Percentiles rank a stretch among this genome's conserved stretches.
These are phyloP conservation scores for Yamadazyma conglobata DNA, from an alignment of 1,139 yeast genomes.

Conservation along the genomic window DNA sequence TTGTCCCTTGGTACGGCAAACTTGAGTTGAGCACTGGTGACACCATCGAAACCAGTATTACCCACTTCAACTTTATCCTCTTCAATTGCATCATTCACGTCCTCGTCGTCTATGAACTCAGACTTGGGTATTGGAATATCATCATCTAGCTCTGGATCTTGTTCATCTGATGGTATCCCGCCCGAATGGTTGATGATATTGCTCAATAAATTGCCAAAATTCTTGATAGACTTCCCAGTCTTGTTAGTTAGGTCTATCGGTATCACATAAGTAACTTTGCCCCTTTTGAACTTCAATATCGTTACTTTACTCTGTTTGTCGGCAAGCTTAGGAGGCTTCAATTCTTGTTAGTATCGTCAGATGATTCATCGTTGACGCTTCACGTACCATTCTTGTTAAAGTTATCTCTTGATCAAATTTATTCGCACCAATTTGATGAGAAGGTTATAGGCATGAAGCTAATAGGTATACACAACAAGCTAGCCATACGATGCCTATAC, in stretches of 20 bases:
- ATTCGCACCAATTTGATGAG: too few relatives aligned
- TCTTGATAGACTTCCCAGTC: slow-evolving; percentile 18
- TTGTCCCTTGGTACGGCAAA: slow-evolving; percentile 44
- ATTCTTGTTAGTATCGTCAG: slow-evolving; percentile 12
- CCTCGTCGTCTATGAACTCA: slow-evolving; percentile 22
- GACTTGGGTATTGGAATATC: slow-evolving; percentile 27
- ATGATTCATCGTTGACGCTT: not conserved
- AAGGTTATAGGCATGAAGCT: too few relatives aligned
- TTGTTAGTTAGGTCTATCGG: slow-evolving; percentile 25
- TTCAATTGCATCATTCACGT: slow-evolving; percentile 2
- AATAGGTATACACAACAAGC: too few relatives aligned
- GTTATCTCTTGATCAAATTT: too few relatives aligned
- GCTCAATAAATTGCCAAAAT: slow-evolving; percentile 31
- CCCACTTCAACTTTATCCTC: slow-evolving; percentile 7
- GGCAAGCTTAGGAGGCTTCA: slow-evolving; percentile 30
- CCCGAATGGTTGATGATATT: slow-evolving; percentile 45
- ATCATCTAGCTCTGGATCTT: slow-evolving; percentile 20
- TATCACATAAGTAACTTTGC: slow-evolving; percentile 41
- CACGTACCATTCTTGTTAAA: slow-evolving; percentile 3
- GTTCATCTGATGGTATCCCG: slow-evolving; percentile 31
- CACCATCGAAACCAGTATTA: slow-evolving; percentile 7
- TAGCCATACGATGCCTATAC: too few relatives aligned
- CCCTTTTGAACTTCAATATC: slow-evolving; percentile 43
- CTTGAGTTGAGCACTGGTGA: slow-evolving; percentile 22
- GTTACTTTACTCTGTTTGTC: slow-evolving; percentile 20